Evolutionary conservation across 306 rosid species (phyloP).

Genomic region (Mucuna pruriens): DNA sequence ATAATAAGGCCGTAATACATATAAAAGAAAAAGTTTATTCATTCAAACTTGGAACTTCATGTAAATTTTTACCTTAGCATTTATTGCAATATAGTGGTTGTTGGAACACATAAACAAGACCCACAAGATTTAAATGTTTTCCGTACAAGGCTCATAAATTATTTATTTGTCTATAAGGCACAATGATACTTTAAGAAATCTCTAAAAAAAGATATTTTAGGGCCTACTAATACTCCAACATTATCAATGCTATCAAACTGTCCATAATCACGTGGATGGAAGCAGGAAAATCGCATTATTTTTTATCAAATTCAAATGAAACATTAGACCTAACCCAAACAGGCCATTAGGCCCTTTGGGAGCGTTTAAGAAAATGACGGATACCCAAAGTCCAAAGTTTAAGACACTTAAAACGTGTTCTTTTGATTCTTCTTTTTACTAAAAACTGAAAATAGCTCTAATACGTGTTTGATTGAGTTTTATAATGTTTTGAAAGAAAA

Average conservation of each 20-base stretch:
- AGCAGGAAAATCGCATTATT: too few relatives aligned
- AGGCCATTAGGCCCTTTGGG: not conserved
- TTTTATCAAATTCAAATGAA: not conserved
- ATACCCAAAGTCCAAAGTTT: not conserved
- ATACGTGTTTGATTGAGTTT: not conserved
- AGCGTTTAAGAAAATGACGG: not conserved
- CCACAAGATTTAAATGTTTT: too few relatives aligned
- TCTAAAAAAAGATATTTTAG: too few relatives aligned
- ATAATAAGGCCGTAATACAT: too few relatives aligned
- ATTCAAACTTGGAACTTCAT: too few relatives aligned
- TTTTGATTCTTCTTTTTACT: not conserved
- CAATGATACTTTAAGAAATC: not conserved
- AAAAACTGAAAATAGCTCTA: not conserved
- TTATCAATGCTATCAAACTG: not conserved
- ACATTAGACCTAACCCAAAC: not conserved
- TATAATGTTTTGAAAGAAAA: not conserved
- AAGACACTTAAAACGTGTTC: not conserved
- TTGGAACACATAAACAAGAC: too few relatives aligned
- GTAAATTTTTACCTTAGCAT: too few relatives aligned
- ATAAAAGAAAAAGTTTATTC: too few relatives aligned
- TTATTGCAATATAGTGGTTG: too few relatives aligned
- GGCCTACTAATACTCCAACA: not conserved
- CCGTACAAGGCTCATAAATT: too few relatives aligned
- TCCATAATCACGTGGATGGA: not conserved
- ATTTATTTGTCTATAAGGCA: not conserved